Conservation (phyloP, 2,329 filamentous ascomycete genomes). For the Claviceps cyperi region DNA sequence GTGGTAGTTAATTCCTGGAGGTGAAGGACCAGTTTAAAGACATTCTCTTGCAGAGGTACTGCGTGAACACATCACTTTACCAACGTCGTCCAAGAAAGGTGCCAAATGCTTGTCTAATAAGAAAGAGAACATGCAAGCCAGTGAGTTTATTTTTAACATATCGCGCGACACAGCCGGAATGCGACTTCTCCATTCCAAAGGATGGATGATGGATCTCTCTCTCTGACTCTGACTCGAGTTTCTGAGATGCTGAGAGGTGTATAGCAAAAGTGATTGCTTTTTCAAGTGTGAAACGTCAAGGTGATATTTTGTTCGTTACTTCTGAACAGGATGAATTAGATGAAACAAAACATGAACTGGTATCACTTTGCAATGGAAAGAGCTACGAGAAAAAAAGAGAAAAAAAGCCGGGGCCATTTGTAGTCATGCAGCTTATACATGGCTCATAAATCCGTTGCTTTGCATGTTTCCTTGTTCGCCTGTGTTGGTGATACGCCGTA, state of each 20-base stretch:
- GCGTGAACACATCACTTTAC: neutral
- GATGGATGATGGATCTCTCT: neutral
- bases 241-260: neutral
- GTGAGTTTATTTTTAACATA: neutral
- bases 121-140: neutral
- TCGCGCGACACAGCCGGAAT: neutral
- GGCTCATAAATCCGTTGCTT: slow-evolving; percentile 17
- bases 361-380: slow-evolving; percentile 4
- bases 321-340: neutral
- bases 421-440: neutral
- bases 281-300: neutral
- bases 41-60: too few relatives aligned
- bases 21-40: slow-evolving; percentile 44
- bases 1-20: slow-evolving; percentile 60
- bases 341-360: neutral
- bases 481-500: slow-evolving; percentile 69
- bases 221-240: neutral
- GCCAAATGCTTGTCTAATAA: neutral
- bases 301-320: neutral
- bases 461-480: slow-evolving; percentile 39
- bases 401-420: slow-evolving; percentile 13
- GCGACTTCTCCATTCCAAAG: neutral
- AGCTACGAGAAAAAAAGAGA: neutral
- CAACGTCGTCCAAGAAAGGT: neutral
- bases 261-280: too few relatives aligned